These are phyloP conservation scores for Acanthamoeba rhysodes DNA, from an alignment of 208 protist species.

Conservation along the genomic window DNA sequence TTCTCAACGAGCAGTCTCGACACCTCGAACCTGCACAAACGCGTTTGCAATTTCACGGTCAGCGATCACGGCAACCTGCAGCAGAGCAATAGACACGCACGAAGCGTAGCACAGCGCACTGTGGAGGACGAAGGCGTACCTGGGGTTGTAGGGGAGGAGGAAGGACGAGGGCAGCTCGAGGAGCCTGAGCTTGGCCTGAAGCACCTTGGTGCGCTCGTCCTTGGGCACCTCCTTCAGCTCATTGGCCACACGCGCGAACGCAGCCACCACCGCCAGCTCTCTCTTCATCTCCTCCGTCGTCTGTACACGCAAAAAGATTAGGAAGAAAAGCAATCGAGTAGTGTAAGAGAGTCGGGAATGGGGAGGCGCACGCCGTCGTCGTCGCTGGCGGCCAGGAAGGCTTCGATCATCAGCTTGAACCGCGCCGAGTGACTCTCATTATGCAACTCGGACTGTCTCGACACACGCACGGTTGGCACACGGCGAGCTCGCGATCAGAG, in stretches of 20 bases:
- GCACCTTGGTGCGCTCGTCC: not conserved
- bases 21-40: not conserved
- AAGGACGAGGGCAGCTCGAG: slow-evolving; percentile 14
- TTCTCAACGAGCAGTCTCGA: slow-evolving; percentile 6
- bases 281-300: slow-evolving; percentile 10
- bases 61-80: not conserved
- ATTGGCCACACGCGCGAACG: not conserved
- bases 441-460: not conserved
- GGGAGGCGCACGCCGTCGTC: not conserved
- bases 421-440: not conserved
- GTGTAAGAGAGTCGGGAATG: not conserved
- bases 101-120: not conserved
- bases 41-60: not conserved
- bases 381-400: slow-evolving; percentile 23
- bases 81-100: not conserved
- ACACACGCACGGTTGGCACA: too few relatives aligned
- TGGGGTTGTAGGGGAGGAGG: not conserved
- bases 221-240: slow-evolving; percentile 24
- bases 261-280: not conserved
- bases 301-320: not conserved
- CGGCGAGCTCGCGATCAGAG: not conserved
- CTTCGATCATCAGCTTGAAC: slow-evolving; percentile 29
- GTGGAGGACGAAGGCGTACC: not conserved
- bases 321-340: too few relatives aligned
- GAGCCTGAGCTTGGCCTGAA: not conserved